Conservation (phyloP, 441 rosid genomes). For the Viola pubescens region DNA sequence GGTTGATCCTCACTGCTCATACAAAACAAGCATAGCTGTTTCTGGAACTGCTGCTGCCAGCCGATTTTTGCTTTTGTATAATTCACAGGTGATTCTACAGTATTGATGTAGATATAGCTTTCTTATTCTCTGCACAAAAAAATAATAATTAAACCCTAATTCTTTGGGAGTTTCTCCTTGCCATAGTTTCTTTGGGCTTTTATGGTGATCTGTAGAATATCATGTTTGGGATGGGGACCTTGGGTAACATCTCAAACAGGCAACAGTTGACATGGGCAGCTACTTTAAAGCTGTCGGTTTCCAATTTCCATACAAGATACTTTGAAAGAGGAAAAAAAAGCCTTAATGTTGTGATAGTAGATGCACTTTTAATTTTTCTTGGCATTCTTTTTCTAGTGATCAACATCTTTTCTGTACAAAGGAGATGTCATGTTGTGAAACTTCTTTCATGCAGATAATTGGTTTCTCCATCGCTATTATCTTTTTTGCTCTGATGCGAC, state of each 20-base stretch:
- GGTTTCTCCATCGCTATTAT: constrained; percentile 50
- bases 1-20: constrained; percentile 98
- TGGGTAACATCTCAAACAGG: too few relatives aligned
- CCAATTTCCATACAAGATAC: too few relatives aligned
- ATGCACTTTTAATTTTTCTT: neutral
- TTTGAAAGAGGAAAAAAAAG: too few relatives aligned
- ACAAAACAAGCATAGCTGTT: constrained; percentile 50
- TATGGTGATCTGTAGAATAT: too few relatives aligned
- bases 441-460: constrained; percentile 48
- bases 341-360: neutral
- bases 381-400: neutral
- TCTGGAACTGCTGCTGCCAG: constrained; percentile 64
- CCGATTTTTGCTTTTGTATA: constrained; percentile 70
- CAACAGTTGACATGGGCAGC: too few relatives aligned
- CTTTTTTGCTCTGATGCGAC: constrained; percentile 79
- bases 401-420: neutral
- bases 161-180: neutral
- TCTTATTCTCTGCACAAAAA: neutral
- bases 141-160: neutral
- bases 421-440: constrained; percentile 9
- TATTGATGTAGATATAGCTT: constrained; percentile 2
- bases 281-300: too few relatives aligned
- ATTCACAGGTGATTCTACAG: constrained; percentile 50
- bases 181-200: too few relatives aligned
- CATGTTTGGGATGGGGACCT: too few relatives aligned